phyloP scores from a whole-genome alignment of 2,329 filamentous ascomycete species.

The Xylaria sp. region DNA sequence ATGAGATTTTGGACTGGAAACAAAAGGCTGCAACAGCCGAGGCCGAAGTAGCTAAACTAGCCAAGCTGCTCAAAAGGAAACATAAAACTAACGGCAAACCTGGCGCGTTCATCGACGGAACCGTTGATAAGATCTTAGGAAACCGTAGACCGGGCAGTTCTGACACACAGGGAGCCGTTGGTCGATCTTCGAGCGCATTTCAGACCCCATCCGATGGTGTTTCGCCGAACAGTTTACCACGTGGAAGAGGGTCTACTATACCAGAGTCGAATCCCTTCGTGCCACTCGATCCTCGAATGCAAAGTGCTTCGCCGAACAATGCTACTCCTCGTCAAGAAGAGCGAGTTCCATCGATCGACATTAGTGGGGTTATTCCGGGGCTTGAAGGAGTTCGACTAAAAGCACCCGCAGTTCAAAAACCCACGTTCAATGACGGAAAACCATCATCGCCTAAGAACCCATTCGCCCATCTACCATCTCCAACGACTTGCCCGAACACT shows the following conservation, averaged over 20 bases:
- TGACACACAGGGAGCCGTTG: conserved; percentile 34
- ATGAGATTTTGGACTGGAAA: conserved; percentile 56
- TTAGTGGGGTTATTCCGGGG: conserved; percentile 66
- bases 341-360: conserved; percentile 63
- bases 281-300: conserved; percentile 58
- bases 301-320: conserved; percentile 50
- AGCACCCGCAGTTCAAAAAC: conserved; percentile 61
- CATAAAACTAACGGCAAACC: conserved; percentile 1
- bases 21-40: conserved; percentile 48
- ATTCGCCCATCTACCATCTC: conserved; percentile 47
- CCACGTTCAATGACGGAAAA: conserved; percentile 59
- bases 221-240: conserved; percentile 40
- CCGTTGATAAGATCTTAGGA: conserved; percentile 23
- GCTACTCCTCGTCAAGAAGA: conserved; percentile 39
- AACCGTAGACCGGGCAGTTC: conserved; percentile 37
- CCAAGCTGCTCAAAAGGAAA: conserved; percentile 26
- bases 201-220: conserved; percentile 38
- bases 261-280: conserved; percentile 53
- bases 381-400: conserved; percentile 70
- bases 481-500: conserved; percentile 46
- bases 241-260: conserved; percentile 46
- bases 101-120: conserved; percentile 31
- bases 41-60: conserved; percentile 37
- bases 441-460: conserved; percentile 42
- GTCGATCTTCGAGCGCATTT: conserved; percentile 35